Evolutionary conservation across 305 asterid genomes (phyloP), one percentile per base, ranked within the genome.

Genomic region (Fraxinus floribunda): DNA sequence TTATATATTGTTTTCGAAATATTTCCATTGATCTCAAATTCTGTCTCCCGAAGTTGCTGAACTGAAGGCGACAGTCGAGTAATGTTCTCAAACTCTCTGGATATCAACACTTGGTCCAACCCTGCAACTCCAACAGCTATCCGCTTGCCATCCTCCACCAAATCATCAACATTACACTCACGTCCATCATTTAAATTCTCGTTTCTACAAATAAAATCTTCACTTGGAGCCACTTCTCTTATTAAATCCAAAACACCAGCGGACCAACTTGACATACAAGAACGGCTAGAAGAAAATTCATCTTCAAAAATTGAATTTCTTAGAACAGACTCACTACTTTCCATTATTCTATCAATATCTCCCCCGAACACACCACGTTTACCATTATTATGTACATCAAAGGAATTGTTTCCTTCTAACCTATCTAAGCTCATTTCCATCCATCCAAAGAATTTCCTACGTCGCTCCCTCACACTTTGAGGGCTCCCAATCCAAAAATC

Each of bases 401-500:
- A 57, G 26, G 68, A 57, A 75, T 68, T 84, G 49, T 84, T 88
- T 34, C 85, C 83, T 30, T 71, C 76, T 6, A 70, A 29, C 15
- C 81, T 85, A 41, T 88, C 87, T n/a, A 83, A 57, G 82, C 78
- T 81, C 78, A 85, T 83, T 26, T 89, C 94, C 89, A 92, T 87
- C 91, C 91, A 83, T 35, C 86, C 83, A 34, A 89, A 78, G 85
- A 96, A 96, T 71, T 92, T 86, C 81, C 83, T 86, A 7, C 99
- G 85, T 1, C 99, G 90, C 87, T 94, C 98, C 32, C 78, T 74
- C 77, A 96, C 92, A 87, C 97, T 96, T 80, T 78, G 88, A 22
- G 97, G 97, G 81, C 91, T 83, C 55, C 90, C 88, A 60, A 84
- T 71, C 99, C 99, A 96, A 77, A 91, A 75, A 85, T 90, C 94